Evolutionary conservation across 768 basidiomycete species (phyloP).

Genomic region (Nidularia sp.): DNA sequence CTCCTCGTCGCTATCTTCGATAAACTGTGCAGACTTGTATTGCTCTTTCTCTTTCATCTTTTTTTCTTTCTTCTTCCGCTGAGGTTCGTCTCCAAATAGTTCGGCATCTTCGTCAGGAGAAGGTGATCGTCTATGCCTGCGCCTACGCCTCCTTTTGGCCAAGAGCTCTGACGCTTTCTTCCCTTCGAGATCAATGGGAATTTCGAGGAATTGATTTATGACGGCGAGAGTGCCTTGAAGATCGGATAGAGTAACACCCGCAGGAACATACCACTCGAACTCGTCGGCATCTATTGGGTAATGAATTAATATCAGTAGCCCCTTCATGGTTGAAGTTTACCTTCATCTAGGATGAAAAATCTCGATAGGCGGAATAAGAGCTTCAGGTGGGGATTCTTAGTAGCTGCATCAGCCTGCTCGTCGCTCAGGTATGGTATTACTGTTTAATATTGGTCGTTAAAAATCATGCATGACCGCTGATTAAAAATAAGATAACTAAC

Average conservation of each 20-base stretch:
- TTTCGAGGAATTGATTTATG: constrained; percentile 79
- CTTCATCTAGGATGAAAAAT: constrained; percentile 64
- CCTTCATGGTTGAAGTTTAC: constrained; percentile 31
- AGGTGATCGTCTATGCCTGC: constrained; percentile 43
- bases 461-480: not conserved
- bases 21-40: constrained; percentile 89
- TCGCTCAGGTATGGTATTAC: constrained; percentile 76
- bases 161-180: constrained; percentile 73
- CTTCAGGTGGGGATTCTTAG: constrained; percentile 75
- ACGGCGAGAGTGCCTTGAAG: constrained; percentile 68
- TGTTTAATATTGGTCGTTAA: constrained; percentile 19
- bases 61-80: constrained; percentile 51
- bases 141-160: constrained; percentile 54
- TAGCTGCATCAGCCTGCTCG: constrained; percentile 71
- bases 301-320: constrained; percentile 1
- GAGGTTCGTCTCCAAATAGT: constrained; percentile 28
- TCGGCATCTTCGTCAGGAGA: constrained; percentile 41
- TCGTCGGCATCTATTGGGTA: constrained; percentile 54
- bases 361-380: constrained; percentile 78
- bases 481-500: constrained; percentile 39
- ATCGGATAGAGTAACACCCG: constrained; percentile 59
- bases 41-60: constrained; percentile 52
- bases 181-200: constrained; percentile 77
- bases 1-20: constrained; percentile 87
- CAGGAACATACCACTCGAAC: constrained; percentile 83